Conservation (phyloP, 2,329 filamentous ascomycete genomes). For the Xylariaceae sp. region DNA sequence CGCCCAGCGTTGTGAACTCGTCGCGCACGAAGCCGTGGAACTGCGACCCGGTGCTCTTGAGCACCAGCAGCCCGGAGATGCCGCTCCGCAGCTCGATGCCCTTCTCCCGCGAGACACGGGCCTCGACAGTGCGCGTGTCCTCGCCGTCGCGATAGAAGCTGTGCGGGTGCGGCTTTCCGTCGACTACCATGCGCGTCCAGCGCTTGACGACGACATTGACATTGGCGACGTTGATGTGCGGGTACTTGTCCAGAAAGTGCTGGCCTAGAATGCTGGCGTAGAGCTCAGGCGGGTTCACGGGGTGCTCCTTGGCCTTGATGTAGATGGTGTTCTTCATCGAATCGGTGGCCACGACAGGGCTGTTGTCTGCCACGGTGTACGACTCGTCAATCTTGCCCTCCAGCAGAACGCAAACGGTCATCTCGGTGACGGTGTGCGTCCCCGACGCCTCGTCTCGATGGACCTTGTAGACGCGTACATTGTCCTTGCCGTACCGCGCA, state of each 20-base stretch:
- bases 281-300: conserved; percentile 87
- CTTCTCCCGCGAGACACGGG: conserved; percentile 58
- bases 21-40: conserved; percentile 94
- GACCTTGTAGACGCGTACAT: conserved; percentile 96
- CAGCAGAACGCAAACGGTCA: conserved; percentile 88
- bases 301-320: conserved; percentile 90
- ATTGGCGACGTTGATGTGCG: conserved; percentile 82
- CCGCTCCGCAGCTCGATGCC: conserved; percentile 74
- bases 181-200: conserved; percentile 85
- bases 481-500: conserved; percentile 90
- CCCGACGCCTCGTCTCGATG: conserved; percentile 72
- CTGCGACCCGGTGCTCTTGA: conserved; percentile 94
- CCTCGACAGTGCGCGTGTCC: conserved; percentile 82
- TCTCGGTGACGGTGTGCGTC: conserved; percentile 83
- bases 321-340: conserved; percentile 98
- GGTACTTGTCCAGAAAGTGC: conserved; percentile 85
- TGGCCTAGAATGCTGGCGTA: conserved; percentile 79
- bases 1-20: conserved; percentile 84
- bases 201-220: conserved; percentile 79
- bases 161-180: conserved; percentile 89
- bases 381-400: conserved; percentile 88
- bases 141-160: conserved; percentile 87
- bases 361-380: conserved; percentile 93
- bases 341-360: conserved; percentile 91
- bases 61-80: conserved; percentile 77